Evolutionary conservation across 495 filamentous ascomycete species (phyloP).

Genomic region (Zalerion maritima): DNA sequence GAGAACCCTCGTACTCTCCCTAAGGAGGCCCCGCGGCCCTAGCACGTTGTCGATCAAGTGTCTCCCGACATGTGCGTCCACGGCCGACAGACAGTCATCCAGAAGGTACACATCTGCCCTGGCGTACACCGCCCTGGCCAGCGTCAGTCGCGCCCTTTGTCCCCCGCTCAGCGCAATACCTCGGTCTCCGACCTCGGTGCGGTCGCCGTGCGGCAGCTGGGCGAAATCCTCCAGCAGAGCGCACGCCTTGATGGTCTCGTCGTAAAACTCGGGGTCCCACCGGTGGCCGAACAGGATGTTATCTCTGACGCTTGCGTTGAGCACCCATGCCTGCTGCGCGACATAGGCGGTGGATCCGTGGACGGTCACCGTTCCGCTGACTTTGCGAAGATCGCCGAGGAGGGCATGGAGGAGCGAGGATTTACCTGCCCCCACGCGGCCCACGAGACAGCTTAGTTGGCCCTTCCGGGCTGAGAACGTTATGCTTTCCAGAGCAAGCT

Average conservation of each 20-base stretch:
- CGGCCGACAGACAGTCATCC: constrained; percentile 89
- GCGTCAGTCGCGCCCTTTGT: constrained; percentile 81
- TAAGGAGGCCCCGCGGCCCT: constrained; percentile 53
- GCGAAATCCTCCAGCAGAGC: constrained; percentile 84
- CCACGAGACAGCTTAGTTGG: constrained; percentile 57
- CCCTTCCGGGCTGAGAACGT: constrained; percentile 57
- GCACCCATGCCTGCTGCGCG: too few species aligned
- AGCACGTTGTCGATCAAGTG: constrained; percentile 72
- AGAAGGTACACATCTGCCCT: constrained; percentile 79
- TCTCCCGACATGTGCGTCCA: constrained; percentile 77
- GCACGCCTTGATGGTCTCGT: constrained; percentile 78
- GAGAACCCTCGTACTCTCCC: constrained; percentile 61
- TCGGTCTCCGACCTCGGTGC: constrained; percentile 88
- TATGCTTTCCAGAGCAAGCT: constrained; percentile 46
- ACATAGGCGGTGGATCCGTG: constrained; percentile 56
- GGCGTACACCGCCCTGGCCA: constrained; percentile 89
- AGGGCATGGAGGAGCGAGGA: constrained; percentile 54
- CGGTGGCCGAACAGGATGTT: too few species aligned
- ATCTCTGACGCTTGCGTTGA: too few species aligned
- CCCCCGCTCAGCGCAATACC: constrained; percentile 93
- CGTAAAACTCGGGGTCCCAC: constrained; percentile 79
- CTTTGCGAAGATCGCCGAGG: constrained; percentile 57
- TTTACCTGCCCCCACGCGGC: constrained; percentile 59
- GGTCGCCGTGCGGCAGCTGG: constrained; percentile 79
- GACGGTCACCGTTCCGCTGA: constrained; percentile 50